Base-by-base conservation (phyloP, 2,329 filamentous ascomycete genomes). In the Mollisia scopiformis region DNA sequence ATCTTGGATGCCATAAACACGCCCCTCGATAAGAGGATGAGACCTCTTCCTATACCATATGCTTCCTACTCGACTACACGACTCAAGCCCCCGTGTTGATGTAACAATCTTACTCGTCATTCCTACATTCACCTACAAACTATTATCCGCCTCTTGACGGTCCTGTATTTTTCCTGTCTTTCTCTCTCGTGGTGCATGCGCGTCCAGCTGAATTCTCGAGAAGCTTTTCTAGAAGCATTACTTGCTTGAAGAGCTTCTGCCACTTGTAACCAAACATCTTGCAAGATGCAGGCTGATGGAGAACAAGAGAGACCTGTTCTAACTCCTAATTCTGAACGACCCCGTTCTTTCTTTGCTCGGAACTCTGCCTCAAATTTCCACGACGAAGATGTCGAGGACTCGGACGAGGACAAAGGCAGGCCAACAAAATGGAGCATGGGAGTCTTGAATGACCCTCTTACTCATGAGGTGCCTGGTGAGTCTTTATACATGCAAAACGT, bases 401-500 rank as follows among this genome's bases (percentile, higher is more conserved):
- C 53, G 19, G 59, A 65, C 16, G 63, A 63, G 11, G 63, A 64
- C 27, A 63, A 60, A n/a, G 58, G 56, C 25, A 47, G 58, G 37
- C 71, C 71, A 27, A 72, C 79, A 6, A 82, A 73, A 75, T 87
- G 84, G 85, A 58, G 61, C 30, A 60, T 66, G 84, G 85, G 93
- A n/a, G 91, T 97, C 27, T 75, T 97, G 65, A 93, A 92, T 71
- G 92, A 95, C 69, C 85, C 79, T 51, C 75, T 88, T 59, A 97
- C 93, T 0, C 90, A 95, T 64, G 91, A 96, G 76, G 93, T 97
- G 13, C 93, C 93, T 67, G 92, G 91, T 93, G 78, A 65, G 83
- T 41, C 47, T 28, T 16, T 23, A 16, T 13, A 27, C 3, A 52
- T 21, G 47, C 31, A 8, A 5, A 13, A 2, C 25, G 35, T 25